Evolutionary conservation across 441 rosid species (phyloP).

Genomic region (Adansonia madagascariensis): DNA sequence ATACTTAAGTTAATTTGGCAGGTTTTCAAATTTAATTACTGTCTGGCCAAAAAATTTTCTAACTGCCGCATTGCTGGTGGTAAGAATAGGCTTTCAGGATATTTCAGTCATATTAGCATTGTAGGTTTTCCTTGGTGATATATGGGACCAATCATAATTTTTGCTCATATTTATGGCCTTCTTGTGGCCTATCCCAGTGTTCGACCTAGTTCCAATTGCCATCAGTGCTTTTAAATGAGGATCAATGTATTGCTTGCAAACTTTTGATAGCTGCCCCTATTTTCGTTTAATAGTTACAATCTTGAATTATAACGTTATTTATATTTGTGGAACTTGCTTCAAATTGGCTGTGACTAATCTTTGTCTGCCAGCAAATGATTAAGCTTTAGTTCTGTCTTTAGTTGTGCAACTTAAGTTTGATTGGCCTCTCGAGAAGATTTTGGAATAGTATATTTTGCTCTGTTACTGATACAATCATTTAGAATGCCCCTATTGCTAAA

Average conservation of each 20-base stretch:
- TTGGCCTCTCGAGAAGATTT: not conserved
- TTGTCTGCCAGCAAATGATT: not conserved
- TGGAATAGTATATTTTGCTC: not conserved
- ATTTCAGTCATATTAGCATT: not conserved
- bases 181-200: not conserved
- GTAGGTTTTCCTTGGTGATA: not conserved
- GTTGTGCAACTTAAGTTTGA: constrained; percentile 1
- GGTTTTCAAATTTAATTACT: not conserved
- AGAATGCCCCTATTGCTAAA: constrained; percentile 6
- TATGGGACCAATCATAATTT: not conserved
- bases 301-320: not conserved
- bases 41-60: not conserved
- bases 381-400: not conserved
- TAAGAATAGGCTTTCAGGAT: not conserved
- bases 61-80: not conserved
- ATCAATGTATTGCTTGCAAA: not conserved
- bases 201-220: not conserved
- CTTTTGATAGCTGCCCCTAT: not conserved
- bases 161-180: not conserved
- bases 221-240: not conserved
- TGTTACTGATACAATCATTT: not conserved
- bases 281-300: constrained; percentile 9
- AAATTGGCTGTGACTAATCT: not conserved
- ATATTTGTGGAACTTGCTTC: not conserved
- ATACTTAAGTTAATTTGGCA: constrained; percentile 11